Evolutionary conservation across 169 alveolate genomes (phyloP).

Genomic region (Plasmodium chabaudi): DNA sequence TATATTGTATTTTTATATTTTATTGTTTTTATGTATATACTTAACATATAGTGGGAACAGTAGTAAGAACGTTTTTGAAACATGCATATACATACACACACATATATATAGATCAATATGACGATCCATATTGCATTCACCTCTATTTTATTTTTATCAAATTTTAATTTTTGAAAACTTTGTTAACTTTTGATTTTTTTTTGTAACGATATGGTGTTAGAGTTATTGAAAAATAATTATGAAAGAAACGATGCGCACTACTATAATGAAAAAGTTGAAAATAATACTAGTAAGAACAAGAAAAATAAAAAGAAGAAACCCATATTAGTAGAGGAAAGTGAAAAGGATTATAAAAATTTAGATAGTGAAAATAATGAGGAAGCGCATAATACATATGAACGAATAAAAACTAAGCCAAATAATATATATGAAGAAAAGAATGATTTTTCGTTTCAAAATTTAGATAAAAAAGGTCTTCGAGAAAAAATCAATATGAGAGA

Average conservation of each 20-base stretch:
- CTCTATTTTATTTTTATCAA: constrained; percentile 8
- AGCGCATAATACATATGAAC: constrained; percentile 14
- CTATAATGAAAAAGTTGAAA: constrained; percentile 40
- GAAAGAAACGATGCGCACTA: constrained; percentile 59
- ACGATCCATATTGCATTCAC: constrained; percentile 4
- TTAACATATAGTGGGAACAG: too few relatives aligned
- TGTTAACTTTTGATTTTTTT: constrained; percentile 12
- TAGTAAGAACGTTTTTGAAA: constrained; percentile 10
- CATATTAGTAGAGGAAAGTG: constrained; percentile 38
- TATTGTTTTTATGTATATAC: background rate
- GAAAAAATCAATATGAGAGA: constrained; percentile 9
- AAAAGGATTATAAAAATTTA: constrained; percentile 40
- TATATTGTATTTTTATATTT: constrained; percentile 2
- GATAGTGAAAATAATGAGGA: constrained; percentile 52
- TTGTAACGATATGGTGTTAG: constrained; percentile 42
- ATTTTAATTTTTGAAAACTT: constrained; percentile 11
- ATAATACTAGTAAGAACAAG: constrained; percentile 24
- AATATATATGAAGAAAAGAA: background rate
- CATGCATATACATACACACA: constrained; percentile 1
- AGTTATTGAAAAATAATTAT: constrained; percentile 53
- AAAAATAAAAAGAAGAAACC: constrained; percentile 24
- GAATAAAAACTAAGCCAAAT: constrained; percentile 6
- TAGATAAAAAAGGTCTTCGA: constrained; percentile 14
- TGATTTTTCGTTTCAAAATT: constrained; percentile 1
- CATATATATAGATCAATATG: constrained; percentile 8